A percentile compares a stretch with the other conserved stretches of the same genome.
phyloP scores from a whole-genome alignment of 2,329 filamentous ascomycete species.

The Exophiala aquamarina region DNA sequence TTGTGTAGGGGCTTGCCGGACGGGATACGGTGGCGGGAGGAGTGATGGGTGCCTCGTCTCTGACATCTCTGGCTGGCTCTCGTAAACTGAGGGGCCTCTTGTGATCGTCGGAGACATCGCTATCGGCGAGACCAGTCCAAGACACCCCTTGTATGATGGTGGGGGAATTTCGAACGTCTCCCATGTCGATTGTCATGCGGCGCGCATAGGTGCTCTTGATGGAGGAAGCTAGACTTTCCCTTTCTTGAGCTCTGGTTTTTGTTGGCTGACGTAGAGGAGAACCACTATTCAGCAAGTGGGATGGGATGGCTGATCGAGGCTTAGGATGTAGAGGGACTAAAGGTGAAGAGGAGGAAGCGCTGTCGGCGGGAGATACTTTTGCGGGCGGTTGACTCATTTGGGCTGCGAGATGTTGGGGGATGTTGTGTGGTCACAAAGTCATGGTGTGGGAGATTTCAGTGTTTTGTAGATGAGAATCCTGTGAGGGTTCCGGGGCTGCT shows the following conservation, averaged over 20 bases:
- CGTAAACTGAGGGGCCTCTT: constrained; percentile 32
- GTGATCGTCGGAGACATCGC: constrained; percentile 9
- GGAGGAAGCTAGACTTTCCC: constrained; percentile 58
- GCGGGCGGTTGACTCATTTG: constrained; percentile 20
- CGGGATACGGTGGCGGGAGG: constrained; percentile 53
- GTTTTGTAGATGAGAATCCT: no score
- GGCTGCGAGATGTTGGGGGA: no score
- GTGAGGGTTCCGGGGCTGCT: no score
- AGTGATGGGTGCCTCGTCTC: constrained; percentile 52
- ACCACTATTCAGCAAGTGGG: constrained; percentile 57
- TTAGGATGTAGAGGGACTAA: constrained; percentile 33
- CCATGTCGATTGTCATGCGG: constrained; percentile 47
- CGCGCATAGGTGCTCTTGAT: constrained; percentile 59
- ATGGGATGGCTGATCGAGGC: constrained; percentile 55
- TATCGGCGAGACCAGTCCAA: constrained; percentile 23
- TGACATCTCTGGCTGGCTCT: constrained; percentile 53
- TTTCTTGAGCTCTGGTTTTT: constrained; percentile 51
- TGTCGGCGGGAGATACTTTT: constrained; percentile 12
- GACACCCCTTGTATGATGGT: constrained; percentile 12
- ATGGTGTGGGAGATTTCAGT: no score
- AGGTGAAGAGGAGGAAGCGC: constrained; percentile 8
- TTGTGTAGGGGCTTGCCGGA: constrained; percentile 50
- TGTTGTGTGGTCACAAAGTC: no score
- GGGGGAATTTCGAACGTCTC: constrained; percentile 24
- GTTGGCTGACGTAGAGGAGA: constrained; percentile 49